Evolutionary conservation across 257 asterid species (phyloP), one percentile per base, ranked within the genome.

Genomic region (Solanum bukasovii): DNA sequence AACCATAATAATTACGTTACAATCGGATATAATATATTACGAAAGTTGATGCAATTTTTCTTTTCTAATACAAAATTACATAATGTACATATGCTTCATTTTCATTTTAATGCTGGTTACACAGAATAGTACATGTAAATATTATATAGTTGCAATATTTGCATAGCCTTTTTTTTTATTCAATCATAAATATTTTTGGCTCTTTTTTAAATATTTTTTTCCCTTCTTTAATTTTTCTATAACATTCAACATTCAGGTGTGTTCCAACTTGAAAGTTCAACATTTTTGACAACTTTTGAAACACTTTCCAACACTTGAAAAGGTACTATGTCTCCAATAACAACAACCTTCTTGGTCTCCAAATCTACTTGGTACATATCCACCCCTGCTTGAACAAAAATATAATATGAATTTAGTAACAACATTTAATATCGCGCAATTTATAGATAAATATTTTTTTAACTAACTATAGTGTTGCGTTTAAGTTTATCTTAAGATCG

Each of bases 281-380:
- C 99, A 84, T 90, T 83, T 92, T 96, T 95, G 11, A 81, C 85
- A 29, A 96, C 94, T 89, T 91, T 96, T 14, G 99, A 96, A 63
- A 96, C 94, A 89, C 98, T 96, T 93, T 96, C 97, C 94, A 96
- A 91, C 10, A 96, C 97, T 90, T 95, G 91, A 84, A 91, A 92
- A 27, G 99, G 98, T 61, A 91, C 91, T 52, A 96, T 92, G 91
- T 96, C 99, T 71, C 99, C 99, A 52, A 83, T 93, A 72, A 95
- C 92, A 67, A 96, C 97, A 84, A 96, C 99, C 95, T 92, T 94
- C 92, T 96, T 96, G 56, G 94, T 93, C 84, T 96, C 98, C 92
- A 96, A 83, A 87, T 96, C 96, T 86, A 96, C 88, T 92, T 94
- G 88, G 88, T 95, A 95, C 35, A 96, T 95, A 27, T 84, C 94